Conservation (phyloP, 2,329 filamentous ascomycete genomes). For the Plectosphaerella plurivora region DNA sequence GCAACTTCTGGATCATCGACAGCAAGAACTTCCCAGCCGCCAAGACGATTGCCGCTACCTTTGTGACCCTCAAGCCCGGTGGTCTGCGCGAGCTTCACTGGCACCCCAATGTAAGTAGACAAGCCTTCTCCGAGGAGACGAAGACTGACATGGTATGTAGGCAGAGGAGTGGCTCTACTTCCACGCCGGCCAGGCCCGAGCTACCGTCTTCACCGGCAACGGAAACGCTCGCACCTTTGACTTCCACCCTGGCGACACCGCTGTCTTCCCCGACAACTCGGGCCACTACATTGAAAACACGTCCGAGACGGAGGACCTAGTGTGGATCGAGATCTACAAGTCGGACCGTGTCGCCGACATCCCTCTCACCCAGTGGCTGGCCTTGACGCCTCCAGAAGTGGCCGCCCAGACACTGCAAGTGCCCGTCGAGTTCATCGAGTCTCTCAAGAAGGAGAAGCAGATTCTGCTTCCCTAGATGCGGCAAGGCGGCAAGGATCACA, state of each 20-base stretch:
- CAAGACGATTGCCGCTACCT: slow-evolving; percentile 61
- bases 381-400: slow-evolving; percentile 59
- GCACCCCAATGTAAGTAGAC: slow-evolving; percentile 56
- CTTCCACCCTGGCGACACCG: slow-evolving; percentile 63
- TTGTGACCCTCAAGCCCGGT: slow-evolving; percentile 59
- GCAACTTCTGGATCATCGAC: slow-evolving; percentile 60
- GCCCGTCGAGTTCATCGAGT: slow-evolving; percentile 48
- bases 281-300: slow-evolving; percentile 68
- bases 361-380: slow-evolving; percentile 64
- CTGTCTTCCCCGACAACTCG: slow-evolving; percentile 63
- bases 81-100: slow-evolving; percentile 64
- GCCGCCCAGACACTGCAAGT: slow-evolving; percentile 58
- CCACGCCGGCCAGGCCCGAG: slow-evolving; percentile 55
- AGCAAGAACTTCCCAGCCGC: slow-evolving; percentile 62
- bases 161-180: slow-evolving; percentile 71
- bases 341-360: slow-evolving; percentile 64
- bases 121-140: not conserved
- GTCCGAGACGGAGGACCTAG: slow-evolving; percentile 56
- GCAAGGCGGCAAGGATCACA: not conserved
- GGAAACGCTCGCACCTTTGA: slow-evolving; percentile 61
- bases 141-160: slow-evolving; percentile 23
- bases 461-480: slow-evolving; percentile 33
- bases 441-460: slow-evolving; percentile 61
- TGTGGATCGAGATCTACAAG: slow-evolving; percentile 69
- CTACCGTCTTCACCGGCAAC: slow-evolving; percentile 61